phyloP scores from a whole-genome alignment of 768 basidiomycete genomes.

The Suillus placidus region DNA sequence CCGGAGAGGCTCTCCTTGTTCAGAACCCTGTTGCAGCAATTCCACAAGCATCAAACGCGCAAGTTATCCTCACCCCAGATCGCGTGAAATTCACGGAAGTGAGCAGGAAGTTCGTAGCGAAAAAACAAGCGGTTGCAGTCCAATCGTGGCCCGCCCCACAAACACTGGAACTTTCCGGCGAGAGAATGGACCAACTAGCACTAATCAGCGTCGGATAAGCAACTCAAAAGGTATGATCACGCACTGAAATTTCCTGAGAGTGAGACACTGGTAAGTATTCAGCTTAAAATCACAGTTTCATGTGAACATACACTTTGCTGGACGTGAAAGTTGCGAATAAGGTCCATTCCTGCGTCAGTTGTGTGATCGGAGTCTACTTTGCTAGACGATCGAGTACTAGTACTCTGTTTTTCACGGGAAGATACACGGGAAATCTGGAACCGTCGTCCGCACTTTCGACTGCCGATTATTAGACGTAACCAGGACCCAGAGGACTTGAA shows the following conservation, averaged over 20 bases:
- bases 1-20: not conserved
- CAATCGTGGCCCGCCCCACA: no score
- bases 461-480: constrained; percentile 11
- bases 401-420: not conserved
- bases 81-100: not conserved
- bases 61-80: rapidly evolving
- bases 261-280: not conserved
- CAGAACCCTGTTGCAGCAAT: rapidly evolving
- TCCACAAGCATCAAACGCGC: not conserved
- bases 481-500: not conserved
- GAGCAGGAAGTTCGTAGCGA: not conserved
- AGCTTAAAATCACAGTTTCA: not conserved
- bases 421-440: constrained; percentile 20
- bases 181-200: not conserved
- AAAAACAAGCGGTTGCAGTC: not conserved
- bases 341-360: not conserved
- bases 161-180: not conserved
- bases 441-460: constrained; percentile 28
- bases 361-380: not conserved
- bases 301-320: not conserved
- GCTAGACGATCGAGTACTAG: not conserved
- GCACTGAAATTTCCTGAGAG: not conserved
- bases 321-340: not conserved
- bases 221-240: not conserved
- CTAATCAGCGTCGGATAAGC: not conserved